These are phyloP conservation scores for Ajuga reptans DNA, from an alignment of 305 asterid genomes.

Conservation along the genomic window DNA sequence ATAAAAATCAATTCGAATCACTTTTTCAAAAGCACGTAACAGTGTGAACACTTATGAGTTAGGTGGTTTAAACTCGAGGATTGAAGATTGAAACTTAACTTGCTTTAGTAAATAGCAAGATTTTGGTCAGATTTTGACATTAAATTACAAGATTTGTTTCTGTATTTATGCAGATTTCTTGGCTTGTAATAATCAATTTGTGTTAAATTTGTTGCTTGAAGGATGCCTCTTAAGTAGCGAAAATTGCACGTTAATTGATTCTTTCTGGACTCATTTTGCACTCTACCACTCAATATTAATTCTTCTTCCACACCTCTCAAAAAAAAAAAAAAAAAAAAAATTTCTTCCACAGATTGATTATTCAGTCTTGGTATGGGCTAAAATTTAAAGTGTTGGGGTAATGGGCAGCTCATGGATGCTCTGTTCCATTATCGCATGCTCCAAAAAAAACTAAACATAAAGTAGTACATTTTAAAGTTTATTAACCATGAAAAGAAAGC, in stretches of 20 bases:
- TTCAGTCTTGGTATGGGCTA: background rate
- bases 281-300: background rate
- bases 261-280: constrained; percentile 6
- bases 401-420: constrained; percentile 16
- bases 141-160: background rate
- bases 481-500: background rate
- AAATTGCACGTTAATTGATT: constrained; percentile 22
- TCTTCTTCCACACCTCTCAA: too few species aligned
- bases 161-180: constrained; percentile 14
- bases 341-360: too few species aligned
- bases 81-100: background rate
- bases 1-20: too few species aligned
- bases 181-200: constrained; percentile 26
- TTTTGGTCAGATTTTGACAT: constrained; percentile 15
- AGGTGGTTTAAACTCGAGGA: constrained; percentile 7
- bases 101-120: constrained; percentile 10
- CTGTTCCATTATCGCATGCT: constrained; percentile 11
- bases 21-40: too few species aligned
- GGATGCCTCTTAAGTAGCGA: constrained; percentile 17
- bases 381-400: background rate
- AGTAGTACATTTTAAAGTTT: background rate
- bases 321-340: too few species aligned
- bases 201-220: constrained; percentile 34
- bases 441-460: background rate
- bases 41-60: background rate